Evolutionary conservation across 2,329 filamentous ascomycete genomes (phyloP), one percentile per base, ranked within the genome.

Genomic region (Herpotrichia juniperi): DNA sequence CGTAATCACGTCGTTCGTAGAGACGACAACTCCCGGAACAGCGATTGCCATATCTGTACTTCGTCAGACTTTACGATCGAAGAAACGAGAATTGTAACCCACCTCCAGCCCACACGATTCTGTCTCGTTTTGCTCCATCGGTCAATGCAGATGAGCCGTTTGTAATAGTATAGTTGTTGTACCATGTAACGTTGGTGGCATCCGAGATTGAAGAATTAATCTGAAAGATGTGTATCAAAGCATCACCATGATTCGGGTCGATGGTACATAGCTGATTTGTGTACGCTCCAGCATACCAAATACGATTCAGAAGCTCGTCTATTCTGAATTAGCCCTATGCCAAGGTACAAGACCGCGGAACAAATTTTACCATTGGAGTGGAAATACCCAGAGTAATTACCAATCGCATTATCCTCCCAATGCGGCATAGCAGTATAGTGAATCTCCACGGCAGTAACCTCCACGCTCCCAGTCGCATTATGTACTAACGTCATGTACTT

Each of bases 121-220:
- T 76, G 59, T 86, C 84, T 26, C 84, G 76, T 63, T 86, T 86
- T 1, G 82, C 81, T 12, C 83, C 84, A 62, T 87, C 83, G 1
- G 74, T 71, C 8, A 78, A 55, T 3, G 65, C 63, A 14, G 68
- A 72, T 0, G 57, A 67, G 0, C 74, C 74, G n/a, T 74, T 73
- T 0, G 74, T 69, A 39, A 78, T 75, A 0, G 76, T 77, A 19
- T 62, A 68, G 42, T 77, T 78, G 55, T 68, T 64, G 25, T 73
- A 77, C 76, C 75, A 78, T 1, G 70, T 68, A 12, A 71, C 65
- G 32, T 74, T 70, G 3, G 62, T 61, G 1, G 59, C 59, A 28
- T 69, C 65, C 1, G 64, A 70, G 6, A 68, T 63, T 2, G 67
- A 59, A 26, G 59, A 59, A 1, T 60, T 71, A 44, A 71, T 62